These are phyloP conservation scores for Circinella umbellata DNA, from an alignment of 371 early-diverging fungal species.

Conservation along the genomic window DNA sequence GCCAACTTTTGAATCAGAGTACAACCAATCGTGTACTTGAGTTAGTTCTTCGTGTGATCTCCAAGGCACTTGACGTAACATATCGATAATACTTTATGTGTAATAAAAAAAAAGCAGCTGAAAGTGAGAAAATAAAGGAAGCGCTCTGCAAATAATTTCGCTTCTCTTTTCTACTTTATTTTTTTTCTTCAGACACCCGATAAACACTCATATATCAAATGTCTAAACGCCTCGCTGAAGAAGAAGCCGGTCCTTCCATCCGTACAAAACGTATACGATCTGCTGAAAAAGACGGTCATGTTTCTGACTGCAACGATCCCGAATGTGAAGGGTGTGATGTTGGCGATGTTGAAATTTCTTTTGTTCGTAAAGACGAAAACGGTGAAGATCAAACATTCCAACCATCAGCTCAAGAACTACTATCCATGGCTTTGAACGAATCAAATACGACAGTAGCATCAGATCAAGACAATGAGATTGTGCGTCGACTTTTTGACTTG, in stretches of 20 bases:
- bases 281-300: constrained; percentile 36
- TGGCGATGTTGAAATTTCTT: constrained; percentile 64
- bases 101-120: not conserved
- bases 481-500: constrained; percentile 59
- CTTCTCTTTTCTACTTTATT: not conserved
- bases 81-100: constrained; percentile 16
- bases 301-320: constrained; percentile 53
- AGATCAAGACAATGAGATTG: constrained; percentile 35
- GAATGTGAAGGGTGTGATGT: constrained; percentile 64
- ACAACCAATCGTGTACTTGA: constrained; percentile 50
- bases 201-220: not conserved
- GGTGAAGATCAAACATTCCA: constrained; percentile 33
- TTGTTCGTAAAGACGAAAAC: constrained; percentile 44
- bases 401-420: constrained; percentile 55
- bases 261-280: constrained; percentile 18
- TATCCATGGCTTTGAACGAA: constrained; percentile 63
- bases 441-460: constrained; percentile 2
- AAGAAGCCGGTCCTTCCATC: constrained; percentile 13
- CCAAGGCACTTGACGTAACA: constrained; percentile 54
- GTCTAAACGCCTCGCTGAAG: constrained; percentile 25
- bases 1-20: constrained; percentile 18
- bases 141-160: not conserved
- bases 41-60: constrained; percentile 46
- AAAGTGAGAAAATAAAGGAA: constrained; percentile 8
- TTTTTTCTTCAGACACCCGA: not conserved